Evolutionary conservation across 169 alveolate genomes (phyloP).

Genomic region (Cryptosporidium ubiquitum): DNA sequence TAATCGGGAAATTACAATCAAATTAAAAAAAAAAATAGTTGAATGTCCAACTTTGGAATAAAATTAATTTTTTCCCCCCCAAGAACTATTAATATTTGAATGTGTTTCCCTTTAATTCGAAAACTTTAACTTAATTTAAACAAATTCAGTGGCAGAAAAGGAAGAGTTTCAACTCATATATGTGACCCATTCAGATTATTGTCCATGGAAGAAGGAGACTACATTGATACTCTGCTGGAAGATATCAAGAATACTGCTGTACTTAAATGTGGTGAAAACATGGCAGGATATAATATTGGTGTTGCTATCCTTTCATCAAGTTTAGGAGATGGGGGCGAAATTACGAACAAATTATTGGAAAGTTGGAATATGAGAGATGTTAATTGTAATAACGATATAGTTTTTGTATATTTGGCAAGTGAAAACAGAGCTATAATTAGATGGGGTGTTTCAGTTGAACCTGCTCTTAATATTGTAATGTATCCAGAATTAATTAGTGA

Average conservation of each 20-base stretch:
- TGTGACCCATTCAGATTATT: constrained; percentile 50
- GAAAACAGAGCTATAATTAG: constrained; percentile 58
- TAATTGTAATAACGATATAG: constrained; percentile 34
- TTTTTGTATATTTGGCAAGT: constrained; percentile 46
- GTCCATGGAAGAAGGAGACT: constrained; percentile 63
- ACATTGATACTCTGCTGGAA: constrained; percentile 46
- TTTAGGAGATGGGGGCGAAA: constrained; percentile 46
- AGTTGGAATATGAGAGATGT: constrained; percentile 37
- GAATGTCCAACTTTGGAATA: too few species aligned
- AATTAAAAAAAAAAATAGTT: too few species aligned
- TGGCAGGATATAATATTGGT: constrained; percentile 49
- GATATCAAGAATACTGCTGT: constrained; percentile 18
- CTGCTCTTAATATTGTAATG: constrained; percentile 67
- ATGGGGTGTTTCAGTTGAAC: constrained; percentile 68
- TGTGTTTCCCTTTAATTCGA: background rate
- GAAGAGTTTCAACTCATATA: constrained; percentile 12
- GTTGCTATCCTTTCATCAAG: constrained; percentile 51
- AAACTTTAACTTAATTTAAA: background rate
- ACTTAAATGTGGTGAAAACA: constrained; percentile 33
- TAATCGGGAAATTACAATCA: background rate
- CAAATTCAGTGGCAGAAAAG: constrained; percentile 54
- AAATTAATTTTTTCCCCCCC: background rate
- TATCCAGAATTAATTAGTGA: constrained; percentile 72
- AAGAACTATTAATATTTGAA: background rate
- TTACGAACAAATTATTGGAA: constrained; percentile 41